Conservation (phyloP, 441 rosid species). For the Brassica balearica region DNA sequence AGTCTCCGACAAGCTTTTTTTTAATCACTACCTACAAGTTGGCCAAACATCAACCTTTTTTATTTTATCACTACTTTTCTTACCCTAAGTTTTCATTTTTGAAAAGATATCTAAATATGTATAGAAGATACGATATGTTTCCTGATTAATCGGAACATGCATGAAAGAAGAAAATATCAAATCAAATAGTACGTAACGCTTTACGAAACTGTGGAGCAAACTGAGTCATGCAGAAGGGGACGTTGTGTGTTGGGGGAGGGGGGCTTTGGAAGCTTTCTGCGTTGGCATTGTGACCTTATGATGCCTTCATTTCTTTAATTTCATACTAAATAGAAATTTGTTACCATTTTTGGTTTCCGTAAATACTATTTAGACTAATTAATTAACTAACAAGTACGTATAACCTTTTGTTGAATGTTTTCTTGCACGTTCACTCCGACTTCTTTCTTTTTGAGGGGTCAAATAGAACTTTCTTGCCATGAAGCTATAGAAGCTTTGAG, state of each 20-base stretch:
- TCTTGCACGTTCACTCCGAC: too few relatives aligned
- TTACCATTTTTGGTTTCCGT: neutral
- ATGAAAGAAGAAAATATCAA: conserved; percentile 15
- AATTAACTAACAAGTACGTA: too few relatives aligned
- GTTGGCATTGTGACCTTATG: conserved; percentile 23
- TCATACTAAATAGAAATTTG: neutral
- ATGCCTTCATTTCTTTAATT: conserved; percentile 24
- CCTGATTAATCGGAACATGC: conserved; percentile 4
- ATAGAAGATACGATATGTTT: neutral
- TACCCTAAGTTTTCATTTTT: neutral
- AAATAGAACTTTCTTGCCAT: too few relatives aligned
- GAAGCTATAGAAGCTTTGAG: neutral
- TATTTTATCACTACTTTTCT: neutral
- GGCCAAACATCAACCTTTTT: conserved; percentile 15
- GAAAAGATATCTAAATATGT: neutral
- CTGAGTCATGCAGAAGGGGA: conserved; percentile 19
- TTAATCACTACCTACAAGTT: conserved; percentile 28
- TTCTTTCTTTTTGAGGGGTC: too few relatives aligned
- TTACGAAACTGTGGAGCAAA: conserved; percentile 23
- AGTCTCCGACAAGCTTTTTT: conserved; percentile 15
- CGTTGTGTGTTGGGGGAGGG: conserved; percentile 26
- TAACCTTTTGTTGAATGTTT: too few relatives aligned
- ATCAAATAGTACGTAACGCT: conserved; percentile 22
- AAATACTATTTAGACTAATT: neutral
- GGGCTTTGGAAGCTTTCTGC: conserved; percentile 27